Percentiles rank a stretch among this genome's conserved stretches.
Evolutionary conservation across 75 land plant species (phyloP).

Genomic region (Selaginella moellendorffii): DNA sequence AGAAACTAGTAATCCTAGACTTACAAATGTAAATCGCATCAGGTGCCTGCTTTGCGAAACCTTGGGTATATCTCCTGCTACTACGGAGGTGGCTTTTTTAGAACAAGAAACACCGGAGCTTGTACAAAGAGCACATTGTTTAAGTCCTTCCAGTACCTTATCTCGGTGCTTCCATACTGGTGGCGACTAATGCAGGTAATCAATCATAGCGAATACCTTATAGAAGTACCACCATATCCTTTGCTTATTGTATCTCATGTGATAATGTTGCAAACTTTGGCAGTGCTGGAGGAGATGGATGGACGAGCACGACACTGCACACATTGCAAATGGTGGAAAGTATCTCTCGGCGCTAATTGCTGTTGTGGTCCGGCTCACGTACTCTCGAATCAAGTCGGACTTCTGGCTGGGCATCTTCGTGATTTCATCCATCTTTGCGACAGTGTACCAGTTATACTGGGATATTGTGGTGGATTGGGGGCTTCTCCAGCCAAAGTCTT

Average conservation of each 20-base stretch:
- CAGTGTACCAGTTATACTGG: conserved; percentile 28
- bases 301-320: conserved; percentile 20
- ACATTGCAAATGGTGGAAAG: conserved; percentile 24
- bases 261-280: background rate
- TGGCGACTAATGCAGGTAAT: conserved; percentile 33
- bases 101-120: conserved; percentile 12
- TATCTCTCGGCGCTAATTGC: conserved; percentile 28
- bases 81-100: conserved; percentile 30
- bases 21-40: background rate
- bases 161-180: conserved; percentile 22
- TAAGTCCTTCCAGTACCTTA: conserved; percentile 15
- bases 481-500: conserved; percentile 20
- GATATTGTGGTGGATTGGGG: conserved; percentile 35
- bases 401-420: conserved; percentile 19
- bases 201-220: background rate
- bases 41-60: conserved; percentile 37
- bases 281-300: conserved; percentile 28
- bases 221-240: too few relatives aligned
- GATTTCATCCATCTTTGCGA: conserved; percentile 15
- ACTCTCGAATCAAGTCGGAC: background rate
- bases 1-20: background rate
- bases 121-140: background rate
- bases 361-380: conserved; percentile 12
- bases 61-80: conserved; percentile 36
- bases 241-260: too few relatives aligned